Evolutionary conservation across 768 basidiomycete species (phyloP), one percentile per base, ranked within the genome.

Genomic region (Hirschioporus abietinus): DNA sequence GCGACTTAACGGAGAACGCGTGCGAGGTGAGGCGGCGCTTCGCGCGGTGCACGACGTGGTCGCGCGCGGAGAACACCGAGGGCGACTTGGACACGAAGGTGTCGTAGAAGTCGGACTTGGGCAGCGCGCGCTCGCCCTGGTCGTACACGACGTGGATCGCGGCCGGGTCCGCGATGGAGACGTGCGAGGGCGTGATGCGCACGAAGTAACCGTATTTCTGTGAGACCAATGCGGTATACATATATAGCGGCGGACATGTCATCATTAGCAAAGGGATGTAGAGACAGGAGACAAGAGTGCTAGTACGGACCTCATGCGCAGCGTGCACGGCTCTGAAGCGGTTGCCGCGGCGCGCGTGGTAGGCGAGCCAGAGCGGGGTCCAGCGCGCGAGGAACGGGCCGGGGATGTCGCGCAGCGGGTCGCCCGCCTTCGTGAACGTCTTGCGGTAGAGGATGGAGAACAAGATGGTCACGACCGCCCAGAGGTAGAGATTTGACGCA

Each of bases 321-420:
- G 68, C 68, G 36, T 76, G 71, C 23, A 78, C 75, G 23, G 72
- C 76, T 17, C 72, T 66, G 65, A 74, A 76, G n/a, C 76, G 69
- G 24, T 69, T 68, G 0, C 76, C 76, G 35, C 65, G 63, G 35
- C 75, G 70, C 2, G 73, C 75, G 27, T 78, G 73, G 63, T 75
- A 78, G 25, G 74, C 74, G 3, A 76, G 70, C 77, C 76, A 77
- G 17, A 77, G 68, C 25, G 73, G 67, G 25, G 76, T 75, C 71
- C 72, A 76, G 30, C 72, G 69, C 10, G 76, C 75, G 1, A 76
- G 66, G 42, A 73, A 71, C 1, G 77, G 77, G 1, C 77, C 77
- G 1, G 77, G 77, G 24, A 77, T 72, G 58, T 65, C 35, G 17
- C 65, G 59, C 35, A 66, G 64, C 18, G 66, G 64, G 57, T 67